Percentiles rank a stretch among this genome's conserved stretches.
Evolutionary conservation across 495 filamentous ascomycete species (phyloP).

Genomic region (Bacidia rubella): DNA sequence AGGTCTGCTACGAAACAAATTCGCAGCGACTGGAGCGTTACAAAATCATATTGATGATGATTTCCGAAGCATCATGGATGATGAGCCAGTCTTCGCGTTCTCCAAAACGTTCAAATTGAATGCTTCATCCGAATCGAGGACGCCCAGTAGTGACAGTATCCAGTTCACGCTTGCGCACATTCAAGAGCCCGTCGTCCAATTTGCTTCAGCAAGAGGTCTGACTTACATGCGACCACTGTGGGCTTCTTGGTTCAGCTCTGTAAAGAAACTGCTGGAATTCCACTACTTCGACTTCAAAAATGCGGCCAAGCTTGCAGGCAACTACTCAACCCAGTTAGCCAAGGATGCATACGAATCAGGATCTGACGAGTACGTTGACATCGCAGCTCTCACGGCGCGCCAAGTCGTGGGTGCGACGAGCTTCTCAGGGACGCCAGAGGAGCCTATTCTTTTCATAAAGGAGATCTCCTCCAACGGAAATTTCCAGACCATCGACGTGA

Average conservation of each 20-base stretch:
- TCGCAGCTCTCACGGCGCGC: slow-evolving; percentile 76
- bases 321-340: slow-evolving; percentile 69
- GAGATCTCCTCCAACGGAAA: slow-evolving; percentile 95
- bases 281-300: slow-evolving; percentile 63
- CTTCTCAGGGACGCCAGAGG: slow-evolving; percentile 75
- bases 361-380: slow-evolving; percentile 64
- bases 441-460: slow-evolving; percentile 80
- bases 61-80: slow-evolving; percentile 63
- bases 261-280: slow-evolving; percentile 52
- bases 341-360: slow-evolving; percentile 56
- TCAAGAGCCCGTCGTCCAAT: slow-evolving; percentile 78
- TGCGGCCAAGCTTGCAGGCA: slow-evolving; percentile 47
- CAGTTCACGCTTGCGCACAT: slow-evolving; percentile 74
- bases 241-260: slow-evolving; percentile 56
- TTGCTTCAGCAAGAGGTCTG: slow-evolving; percentile 65
- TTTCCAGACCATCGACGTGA: slow-evolving; percentile 92
- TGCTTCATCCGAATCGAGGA: slow-evolving; percentile 15
- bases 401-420: slow-evolving; percentile 83
- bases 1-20: slow-evolving; percentile 50
- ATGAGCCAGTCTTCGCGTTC: slow-evolving; percentile 86
- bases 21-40: slow-evolving; percentile 56
- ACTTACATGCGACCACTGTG: slow-evolving; percentile 79
- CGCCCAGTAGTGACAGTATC: slow-evolving; percentile 35
- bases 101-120: slow-evolving; percentile 59
- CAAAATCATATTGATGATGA: slow-evolving; percentile 48